phyloP scores from a whole-genome alignment of 352 stramenopile species.

The Pythium rhizo-oryzae region DNA sequence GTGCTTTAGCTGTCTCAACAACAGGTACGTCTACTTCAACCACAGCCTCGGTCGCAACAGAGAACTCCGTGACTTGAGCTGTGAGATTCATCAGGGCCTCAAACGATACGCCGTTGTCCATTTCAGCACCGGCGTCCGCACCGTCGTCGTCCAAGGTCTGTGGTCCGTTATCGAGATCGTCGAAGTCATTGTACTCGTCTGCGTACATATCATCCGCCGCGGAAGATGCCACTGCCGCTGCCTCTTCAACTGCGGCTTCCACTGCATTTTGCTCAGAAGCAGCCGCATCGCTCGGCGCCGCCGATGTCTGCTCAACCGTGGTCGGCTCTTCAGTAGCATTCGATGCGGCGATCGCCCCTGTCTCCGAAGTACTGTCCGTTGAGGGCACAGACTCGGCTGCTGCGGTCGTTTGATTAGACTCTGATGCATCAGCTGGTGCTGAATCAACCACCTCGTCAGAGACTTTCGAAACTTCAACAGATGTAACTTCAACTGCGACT shows the following conservation, averaged over 20 bases:
- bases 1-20: neutral
- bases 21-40: neutral
- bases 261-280: neutral
- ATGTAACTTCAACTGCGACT: neutral
- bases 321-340: neutral
- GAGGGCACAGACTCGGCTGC: neutral
- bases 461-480: neutral
- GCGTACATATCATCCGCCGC: slow-evolving; percentile 53
- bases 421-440: neutral
- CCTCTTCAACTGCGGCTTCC: slow-evolving; percentile 13
- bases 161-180: slow-evolving; percentile 30
- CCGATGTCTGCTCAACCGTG: neutral
- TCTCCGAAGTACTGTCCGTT: neutral
- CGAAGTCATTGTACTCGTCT: slow-evolving; percentile 61
- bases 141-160: slow-evolving; percentile 22
- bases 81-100: slow-evolving; percentile 30
- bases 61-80: slow-evolving; percentile 23
- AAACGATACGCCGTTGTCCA: slow-evolving; percentile 22
- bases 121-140: neutral
- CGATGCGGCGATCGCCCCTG: neutral
- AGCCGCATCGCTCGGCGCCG: neutral
- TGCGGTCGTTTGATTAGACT: neutral
- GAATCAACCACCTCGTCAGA: neutral
- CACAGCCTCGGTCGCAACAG: slow-evolving; percentile 1
- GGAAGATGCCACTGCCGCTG: slow-evolving; percentile 13